These are phyloP conservation scores for Colletotrichum shisoi DNA, from an alignment of 2,329 filamentous ascomycete genomes.

Conservation along the genomic window DNA sequence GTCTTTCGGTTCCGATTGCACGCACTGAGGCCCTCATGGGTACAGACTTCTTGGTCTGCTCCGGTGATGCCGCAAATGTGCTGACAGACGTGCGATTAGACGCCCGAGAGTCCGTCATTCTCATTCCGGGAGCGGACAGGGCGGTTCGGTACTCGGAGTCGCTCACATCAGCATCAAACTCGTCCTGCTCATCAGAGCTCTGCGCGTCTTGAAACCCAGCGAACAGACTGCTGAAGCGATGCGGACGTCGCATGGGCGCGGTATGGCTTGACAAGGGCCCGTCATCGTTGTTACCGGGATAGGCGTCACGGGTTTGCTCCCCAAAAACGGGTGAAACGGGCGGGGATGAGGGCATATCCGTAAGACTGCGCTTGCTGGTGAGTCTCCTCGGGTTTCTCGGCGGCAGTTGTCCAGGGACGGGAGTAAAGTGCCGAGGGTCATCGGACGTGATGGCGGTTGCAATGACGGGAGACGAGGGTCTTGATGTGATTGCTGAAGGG, in stretches of 20 bases:
- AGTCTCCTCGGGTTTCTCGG: constrained; percentile 69
- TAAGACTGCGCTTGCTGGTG: constrained; percentile 54
- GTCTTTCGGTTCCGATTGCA: constrained; percentile 53
- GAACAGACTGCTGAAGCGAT: constrained; percentile 84
- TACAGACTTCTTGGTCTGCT: constrained; percentile 49
- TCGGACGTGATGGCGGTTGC: constrained; percentile 47
- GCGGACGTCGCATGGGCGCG: constrained; percentile 71
- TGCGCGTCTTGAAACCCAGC: constrained; percentile 76
- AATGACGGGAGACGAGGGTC: constrained; percentile 63
- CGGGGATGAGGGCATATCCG: constrained; percentile 60
- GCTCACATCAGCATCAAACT: constrained; percentile 69
- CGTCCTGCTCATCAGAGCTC: constrained; percentile 72
- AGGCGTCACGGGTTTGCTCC: constrained; percentile 67
- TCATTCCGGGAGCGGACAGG: constrained; percentile 68
- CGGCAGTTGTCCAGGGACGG: constrained; percentile 62
- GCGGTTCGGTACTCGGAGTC: constrained; percentile 74
- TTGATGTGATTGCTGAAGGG: constrained; percentile 75
- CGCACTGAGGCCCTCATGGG: constrained; percentile 45
- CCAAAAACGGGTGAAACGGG: constrained; percentile 38
- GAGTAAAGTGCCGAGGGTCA: constrained; percentile 56
- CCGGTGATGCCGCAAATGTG: constrained; percentile 48
- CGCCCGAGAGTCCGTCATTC: constrained; percentile 49
- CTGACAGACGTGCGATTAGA: constrained; percentile 55
- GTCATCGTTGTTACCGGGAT: constrained; percentile 82
- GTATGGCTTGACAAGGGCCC: constrained; percentile 71